Evolutionary conservation across 495 filamentous ascomycete genomes (phyloP), one percentile per base, ranked within the genome.

Genomic region (Penicilliopsis zonata): DNA sequence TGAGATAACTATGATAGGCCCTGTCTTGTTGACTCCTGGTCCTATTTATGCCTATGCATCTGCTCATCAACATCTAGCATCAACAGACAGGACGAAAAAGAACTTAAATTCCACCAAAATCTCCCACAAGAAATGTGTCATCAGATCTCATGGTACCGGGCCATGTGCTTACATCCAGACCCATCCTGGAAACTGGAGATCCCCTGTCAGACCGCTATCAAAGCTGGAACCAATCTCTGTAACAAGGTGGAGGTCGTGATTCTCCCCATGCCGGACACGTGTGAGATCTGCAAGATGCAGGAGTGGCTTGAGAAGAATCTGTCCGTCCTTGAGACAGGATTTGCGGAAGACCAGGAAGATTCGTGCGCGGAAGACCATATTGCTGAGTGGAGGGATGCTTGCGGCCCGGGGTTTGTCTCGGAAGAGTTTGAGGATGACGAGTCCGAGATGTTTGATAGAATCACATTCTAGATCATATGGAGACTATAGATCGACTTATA

Each of bases 101-200:
- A 20, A n/a, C n/a, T 4, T 12, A 21, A 31, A 20, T 5, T 5
- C 25, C 14, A 13, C 21, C 28, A 31, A 31, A 9, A 5, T 24
- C 22, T n/a, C n/a, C n/a, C 22, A 5, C 12, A 14, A 28, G n/a
- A 28, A 12, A 60, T 60, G 56, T 60, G 56, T 31, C 49, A 57
- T 17, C 9, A 15, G 17, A 43, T 57, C 5, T 33, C 26, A 23
- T 61, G 52, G 54, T 49, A 46, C 28, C 38, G 54, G 32, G 41
- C 36, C 31, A 20, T 50, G 15, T 58, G 57, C 36, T 32, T 31
- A 6, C 50, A 53, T 35, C 4, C 15, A 13, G 34, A 45, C 18
- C 30, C 24, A 20, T 13, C 24, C n/a, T 36, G 29, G 24, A 26
- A 31, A 20, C 27, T 33, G 16, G 9, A 22, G 3, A 52, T 55